Evolutionary conservation across 768 basidiomycete species (phyloP), one percentile per base, ranked within the genome.

Genomic region (Agrocybe pediades): DNA sequence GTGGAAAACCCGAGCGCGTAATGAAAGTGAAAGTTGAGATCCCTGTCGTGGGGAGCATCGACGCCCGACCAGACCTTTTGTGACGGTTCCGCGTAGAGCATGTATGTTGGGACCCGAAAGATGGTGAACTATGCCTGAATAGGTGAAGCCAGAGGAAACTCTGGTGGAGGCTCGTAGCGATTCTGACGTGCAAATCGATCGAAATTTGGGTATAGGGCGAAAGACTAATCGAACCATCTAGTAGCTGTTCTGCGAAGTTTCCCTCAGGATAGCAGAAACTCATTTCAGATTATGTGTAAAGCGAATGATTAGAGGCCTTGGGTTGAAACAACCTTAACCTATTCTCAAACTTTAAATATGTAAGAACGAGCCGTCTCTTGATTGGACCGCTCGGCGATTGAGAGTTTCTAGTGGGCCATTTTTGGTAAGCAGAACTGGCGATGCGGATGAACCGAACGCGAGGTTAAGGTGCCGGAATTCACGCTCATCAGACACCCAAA

Each of bases 131-230:
- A 88, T 88, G 85, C 73, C 72, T 87, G 86, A 85, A 84, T 86
- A 88, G 86, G 86, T 80, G 85, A 88, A 90, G 88, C 87, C 88
- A 90, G 88, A 87, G 89, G 87, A 90, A 90, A 91, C 89, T 88
- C 88, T 90, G 88, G 87, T 90, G 88, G 88, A 90, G 86, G 88
- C 86, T 88, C 84, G 85, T 87, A 90, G 89, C 87, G 84, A 86
- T 91, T 90, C 89, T 91, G 89, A 90, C 86, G 86, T 90, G 89
- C 89, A 91, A 90, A 90, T 90, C 87, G 85, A 89, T 90, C 85
- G 88, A 78, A 88, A 90, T 86, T 88, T 89, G 88, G 87, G 88
- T 89, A 90, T 90, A 90, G 88, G 89, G 88, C 85, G 86, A 90
- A 90, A 90, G 89, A 90, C 88, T 87, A 89, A 90, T 91, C 86